phyloP scores from a whole-genome alignment of 345 rosid genomes.

The Trapa bicornis region DNA sequence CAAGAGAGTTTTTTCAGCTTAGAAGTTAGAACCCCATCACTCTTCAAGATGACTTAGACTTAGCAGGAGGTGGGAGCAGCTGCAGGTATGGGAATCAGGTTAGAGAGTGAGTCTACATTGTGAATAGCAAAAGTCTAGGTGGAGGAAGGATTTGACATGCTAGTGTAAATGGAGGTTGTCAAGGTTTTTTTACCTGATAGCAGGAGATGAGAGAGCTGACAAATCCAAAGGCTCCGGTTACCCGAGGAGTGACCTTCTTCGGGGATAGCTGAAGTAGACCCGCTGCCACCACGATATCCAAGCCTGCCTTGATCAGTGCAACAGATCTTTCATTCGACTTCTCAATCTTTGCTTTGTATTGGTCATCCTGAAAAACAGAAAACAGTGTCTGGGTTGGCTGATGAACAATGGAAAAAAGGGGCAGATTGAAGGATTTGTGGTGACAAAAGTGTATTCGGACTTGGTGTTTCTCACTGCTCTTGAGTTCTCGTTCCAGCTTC shows the following conservation, averaged over 20 bases:
- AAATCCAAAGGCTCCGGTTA: slow-evolving; percentile 81
- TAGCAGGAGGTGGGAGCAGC: slow-evolving; percentile 57
- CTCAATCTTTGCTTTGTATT: slow-evolving; percentile 58
- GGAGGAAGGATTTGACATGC: too few relatives aligned
- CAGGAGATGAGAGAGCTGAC: slow-evolving; percentile 78
- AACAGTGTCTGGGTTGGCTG: background rate
- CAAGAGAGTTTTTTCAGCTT: slow-evolving; percentile 19
- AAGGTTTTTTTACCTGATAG: slow-evolving; percentile 54
- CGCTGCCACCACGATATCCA: slow-evolving; percentile 75
- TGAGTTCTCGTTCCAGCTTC: slow-evolving; percentile 66
- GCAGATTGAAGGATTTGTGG: background rate
- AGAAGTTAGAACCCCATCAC: slow-evolving; percentile 7
- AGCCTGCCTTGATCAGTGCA: slow-evolving; percentile 66
- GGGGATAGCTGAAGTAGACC: slow-evolving; percentile 92
- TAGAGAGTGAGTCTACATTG: background rate
- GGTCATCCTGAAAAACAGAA: slow-evolving; percentile 38
- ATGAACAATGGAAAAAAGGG: background rate
- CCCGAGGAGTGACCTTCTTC: slow-evolving; percentile 75
- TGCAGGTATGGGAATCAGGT: slow-evolving; percentile 17
- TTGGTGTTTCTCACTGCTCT: slow-evolving; percentile 49
- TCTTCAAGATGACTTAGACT: slow-evolving; percentile 41
- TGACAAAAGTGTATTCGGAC: slow-evolving; percentile 17
- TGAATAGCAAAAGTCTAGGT: background rate
- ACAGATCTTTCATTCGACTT: slow-evolving; percentile 74
- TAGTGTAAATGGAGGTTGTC: background rate